Evolutionary conservation across 257 asterid genomes (phyloP).

Genomic region (Capsicum chinense): DNA sequence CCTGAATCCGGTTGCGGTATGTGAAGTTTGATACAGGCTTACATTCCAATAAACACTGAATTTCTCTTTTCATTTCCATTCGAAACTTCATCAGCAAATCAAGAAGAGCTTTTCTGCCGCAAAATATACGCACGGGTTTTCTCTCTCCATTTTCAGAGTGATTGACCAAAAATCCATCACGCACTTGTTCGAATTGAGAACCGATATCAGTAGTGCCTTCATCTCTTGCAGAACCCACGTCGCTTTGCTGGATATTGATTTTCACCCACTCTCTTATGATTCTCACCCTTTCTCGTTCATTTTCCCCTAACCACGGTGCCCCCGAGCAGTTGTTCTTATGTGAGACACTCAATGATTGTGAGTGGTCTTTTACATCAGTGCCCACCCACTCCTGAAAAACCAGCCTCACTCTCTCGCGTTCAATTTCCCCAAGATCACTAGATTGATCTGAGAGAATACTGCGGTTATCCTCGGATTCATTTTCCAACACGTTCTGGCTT

Average conservation of each 20-base stretch:
- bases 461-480: not conserved
- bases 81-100: constrained; percentile 80
- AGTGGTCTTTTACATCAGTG: not conserved
- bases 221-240: constrained; percentile 43
- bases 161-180: constrained; percentile 47
- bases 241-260: constrained; percentile 48
- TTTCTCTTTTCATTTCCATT: constrained; percentile 68
- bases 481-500: not conserved
- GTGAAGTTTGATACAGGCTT: constrained; percentile 75
- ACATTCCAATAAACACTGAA: constrained; percentile 54
- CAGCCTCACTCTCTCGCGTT: not conserved
- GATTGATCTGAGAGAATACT: constrained; percentile 11
- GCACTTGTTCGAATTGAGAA: constrained; percentile 55
- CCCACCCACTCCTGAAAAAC: not conserved
- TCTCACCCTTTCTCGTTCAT: constrained; percentile 44
- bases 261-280: constrained; percentile 64
- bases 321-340: not conserved
- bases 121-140: constrained; percentile 58
- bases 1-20: constrained; percentile 93
- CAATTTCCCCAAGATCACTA: constrained; percentile 3
- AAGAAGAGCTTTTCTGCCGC: constrained; percentile 87
- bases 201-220: constrained; percentile 48
- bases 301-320: constrained; percentile 8
- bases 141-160: constrained; percentile 56
- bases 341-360: constrained; percentile 2